Evolutionary conservation across 1,139 yeast species (phyloP).

Genomic region (Pichia inconspicua): DNA sequence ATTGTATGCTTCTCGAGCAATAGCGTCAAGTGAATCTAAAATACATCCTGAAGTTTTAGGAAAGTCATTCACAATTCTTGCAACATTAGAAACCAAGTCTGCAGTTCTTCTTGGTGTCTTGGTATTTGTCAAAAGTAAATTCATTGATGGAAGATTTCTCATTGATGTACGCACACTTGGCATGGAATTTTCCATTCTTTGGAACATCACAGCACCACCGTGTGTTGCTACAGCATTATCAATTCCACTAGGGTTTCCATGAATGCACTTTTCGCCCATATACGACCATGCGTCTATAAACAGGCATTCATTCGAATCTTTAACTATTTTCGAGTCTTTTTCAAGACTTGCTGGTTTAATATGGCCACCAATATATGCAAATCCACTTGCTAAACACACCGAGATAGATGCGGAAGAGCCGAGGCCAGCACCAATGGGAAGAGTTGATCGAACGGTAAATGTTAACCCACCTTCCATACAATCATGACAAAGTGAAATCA

Average conservation of each 20-base stretch:
- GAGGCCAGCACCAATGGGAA: slow-evolving; percentile 95
- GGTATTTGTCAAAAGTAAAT: slow-evolving; percentile 74
- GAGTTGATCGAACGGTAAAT: slow-evolving; percentile 68
- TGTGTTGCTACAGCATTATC: slow-evolving; percentile 94
- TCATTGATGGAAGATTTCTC: slow-evolving; percentile 68
- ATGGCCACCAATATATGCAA: slow-evolving; percentile 56
- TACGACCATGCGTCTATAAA: slow-evolving; percentile 82
- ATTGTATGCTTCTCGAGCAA: slow-evolving; percentile 62
- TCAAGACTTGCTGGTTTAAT: slow-evolving; percentile 30
- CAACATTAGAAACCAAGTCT: slow-evolving; percentile 71
- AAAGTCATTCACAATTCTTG: slow-evolving; percentile 42
- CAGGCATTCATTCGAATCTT: slow-evolving; percentile 40
- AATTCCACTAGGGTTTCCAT: slow-evolving; percentile 95
- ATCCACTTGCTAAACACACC: slow-evolving; percentile 75
- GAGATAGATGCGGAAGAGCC: slow-evolving; percentile 92
- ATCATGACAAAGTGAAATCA: slow-evolving; percentile 47
- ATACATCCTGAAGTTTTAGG: slow-evolving; percentile 52
- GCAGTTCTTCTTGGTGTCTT: slow-evolving; percentile 84
- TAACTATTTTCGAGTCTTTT: slow-evolving; percentile 21
- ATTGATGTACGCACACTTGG: slow-evolving; percentile 59
- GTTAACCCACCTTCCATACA: slow-evolving; percentile 48
- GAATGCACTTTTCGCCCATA: slow-evolving; percentile 90
- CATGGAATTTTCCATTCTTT: slow-evolving; percentile 47
- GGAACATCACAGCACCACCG: slow-evolving; percentile 93
- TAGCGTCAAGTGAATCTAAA: slow-evolving; percentile 61